Conservation (phyloP, 495 filamentous ascomycete genomes). For the Physcia stellaris region DNA sequence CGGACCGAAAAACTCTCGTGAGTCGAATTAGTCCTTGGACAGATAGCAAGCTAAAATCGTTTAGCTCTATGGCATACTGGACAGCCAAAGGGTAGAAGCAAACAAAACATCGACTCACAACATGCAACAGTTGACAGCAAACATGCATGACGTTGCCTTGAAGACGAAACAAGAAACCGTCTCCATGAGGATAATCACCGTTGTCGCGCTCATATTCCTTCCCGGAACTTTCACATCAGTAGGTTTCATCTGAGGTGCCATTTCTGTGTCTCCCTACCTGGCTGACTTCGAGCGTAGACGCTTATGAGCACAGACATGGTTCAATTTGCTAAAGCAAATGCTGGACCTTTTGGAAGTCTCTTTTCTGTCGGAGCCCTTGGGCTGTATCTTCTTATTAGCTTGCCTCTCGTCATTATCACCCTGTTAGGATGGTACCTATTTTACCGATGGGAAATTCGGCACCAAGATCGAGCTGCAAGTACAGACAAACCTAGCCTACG, state of each 20-base stretch:
- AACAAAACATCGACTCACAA: constrained; percentile 11
- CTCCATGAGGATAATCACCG: constrained; percentile 27
- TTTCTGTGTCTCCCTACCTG: too few species aligned
- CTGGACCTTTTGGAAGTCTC: too few species aligned
- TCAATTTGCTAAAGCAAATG: constrained; percentile 2
- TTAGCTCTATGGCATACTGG: constrained; percentile 9
- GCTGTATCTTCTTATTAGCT: too few species aligned
- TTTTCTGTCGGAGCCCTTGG: too few species aligned
- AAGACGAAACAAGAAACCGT: constrained; percentile 26
- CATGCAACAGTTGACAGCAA: constrained; percentile 18
- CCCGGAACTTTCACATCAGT: constrained; percentile 28
- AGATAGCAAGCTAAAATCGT: background rate
- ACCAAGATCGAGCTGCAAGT: too few species aligned
- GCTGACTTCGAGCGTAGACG: too few species aligned
- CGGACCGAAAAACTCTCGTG: constrained; percentile 12
- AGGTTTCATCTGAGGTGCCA: constrained; percentile 10
- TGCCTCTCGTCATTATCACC: too few species aligned
- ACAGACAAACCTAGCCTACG: too few species aligned
- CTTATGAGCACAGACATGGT: constrained; percentile 23
- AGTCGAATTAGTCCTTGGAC: background rate
- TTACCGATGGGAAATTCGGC: too few species aligned
- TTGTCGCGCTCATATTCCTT: constrained; percentile 27
- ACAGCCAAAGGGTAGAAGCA: constrained; percentile 6
- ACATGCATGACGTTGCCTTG: constrained; percentile 23
- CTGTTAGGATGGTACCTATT: too few species aligned